A percentile compares a stretch with the other conserved stretches of the same genome.
Conservation (phyloP, 179 eudicot genomes). For the Pouteria campechiana region DNA sequence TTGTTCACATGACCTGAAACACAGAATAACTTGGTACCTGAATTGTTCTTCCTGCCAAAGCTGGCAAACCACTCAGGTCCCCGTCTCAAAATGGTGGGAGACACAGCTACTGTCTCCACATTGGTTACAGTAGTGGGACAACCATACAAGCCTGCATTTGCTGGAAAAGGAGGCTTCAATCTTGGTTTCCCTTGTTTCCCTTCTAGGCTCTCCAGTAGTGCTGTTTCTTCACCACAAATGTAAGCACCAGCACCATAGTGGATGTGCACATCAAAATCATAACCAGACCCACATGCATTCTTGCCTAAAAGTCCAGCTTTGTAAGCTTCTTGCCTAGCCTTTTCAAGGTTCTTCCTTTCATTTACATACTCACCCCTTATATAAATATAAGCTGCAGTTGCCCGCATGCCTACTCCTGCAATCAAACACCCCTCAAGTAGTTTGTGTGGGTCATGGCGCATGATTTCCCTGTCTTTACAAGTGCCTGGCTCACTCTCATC, state of each 20-base stretch:
- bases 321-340: constrained; percentile 84
- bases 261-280: constrained; percentile 88
- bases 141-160: constrained; percentile 89
- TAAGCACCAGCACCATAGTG: constrained; percentile 98
- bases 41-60: constrained; percentile 84
- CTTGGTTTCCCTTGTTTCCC: constrained; percentile 98
- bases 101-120: constrained; percentile 95
- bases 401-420: constrained; percentile 95
- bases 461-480: constrained; percentile 91
- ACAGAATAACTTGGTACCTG: constrained; percentile 84
- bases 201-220: constrained; percentile 89
- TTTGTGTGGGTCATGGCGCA: constrained; percentile 97
- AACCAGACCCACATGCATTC: constrained; percentile 96
- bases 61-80: constrained; percentile 97
- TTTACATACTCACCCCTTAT: constrained; percentile 95
- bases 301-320: constrained; percentile 73
- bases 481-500: constrained; percentile 99
- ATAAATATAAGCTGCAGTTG: constrained; percentile 86
- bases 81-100: constrained; percentile 84
- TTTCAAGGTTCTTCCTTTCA: constrained; percentile 66
- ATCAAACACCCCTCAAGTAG: constrained; percentile 83
- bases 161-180: constrained; percentile 97
- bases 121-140: constrained; percentile 96
- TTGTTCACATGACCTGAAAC: constrained; percentile 94
- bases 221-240: constrained; percentile 97